These are phyloP conservation scores for Nicotiana obtusifolia DNA, from an alignment of 257 asterid genomes.

Conservation along the genomic window DNA sequence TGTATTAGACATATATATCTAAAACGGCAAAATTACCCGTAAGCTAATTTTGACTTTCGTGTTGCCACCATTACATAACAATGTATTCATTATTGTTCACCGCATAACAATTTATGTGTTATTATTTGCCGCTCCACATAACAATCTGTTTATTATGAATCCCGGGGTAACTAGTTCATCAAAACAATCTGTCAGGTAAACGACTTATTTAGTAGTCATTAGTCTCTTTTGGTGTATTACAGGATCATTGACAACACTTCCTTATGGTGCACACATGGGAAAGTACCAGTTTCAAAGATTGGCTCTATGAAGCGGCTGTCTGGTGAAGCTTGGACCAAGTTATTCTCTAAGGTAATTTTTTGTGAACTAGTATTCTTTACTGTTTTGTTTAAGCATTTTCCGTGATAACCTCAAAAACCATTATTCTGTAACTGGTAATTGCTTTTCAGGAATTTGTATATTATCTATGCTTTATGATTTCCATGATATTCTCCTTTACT, in stretches of 20 bases:
- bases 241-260: constrained; percentile 79
- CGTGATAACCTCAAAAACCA: neutral
- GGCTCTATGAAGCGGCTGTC: constrained; percentile 80
- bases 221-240: constrained; percentile 22
- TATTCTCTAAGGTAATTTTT: constrained; percentile 62
- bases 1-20: neutral
- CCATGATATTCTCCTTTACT: constrained; percentile 10
- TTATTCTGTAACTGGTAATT: neutral
- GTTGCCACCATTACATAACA: neutral
- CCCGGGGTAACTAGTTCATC: neutral
- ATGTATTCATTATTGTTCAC: neutral
- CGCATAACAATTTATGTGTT: neutral
- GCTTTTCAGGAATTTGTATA: neutral
- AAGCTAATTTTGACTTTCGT: neutral
- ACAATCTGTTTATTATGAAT: neutral
- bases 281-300: constrained; percentile 69
- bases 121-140: neutral
- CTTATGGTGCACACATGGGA: constrained; percentile 77
- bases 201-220: neutral
- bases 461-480: constrained; percentile 14
- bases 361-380: constrained; percentile 5
- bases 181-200: neutral
- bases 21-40: neutral
- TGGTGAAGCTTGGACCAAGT: constrained; percentile 75
- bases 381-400: neutral